phyloP scores from a whole-genome alignment of 805 yeast genomes.

The Ogataea glucozyma region DNA sequence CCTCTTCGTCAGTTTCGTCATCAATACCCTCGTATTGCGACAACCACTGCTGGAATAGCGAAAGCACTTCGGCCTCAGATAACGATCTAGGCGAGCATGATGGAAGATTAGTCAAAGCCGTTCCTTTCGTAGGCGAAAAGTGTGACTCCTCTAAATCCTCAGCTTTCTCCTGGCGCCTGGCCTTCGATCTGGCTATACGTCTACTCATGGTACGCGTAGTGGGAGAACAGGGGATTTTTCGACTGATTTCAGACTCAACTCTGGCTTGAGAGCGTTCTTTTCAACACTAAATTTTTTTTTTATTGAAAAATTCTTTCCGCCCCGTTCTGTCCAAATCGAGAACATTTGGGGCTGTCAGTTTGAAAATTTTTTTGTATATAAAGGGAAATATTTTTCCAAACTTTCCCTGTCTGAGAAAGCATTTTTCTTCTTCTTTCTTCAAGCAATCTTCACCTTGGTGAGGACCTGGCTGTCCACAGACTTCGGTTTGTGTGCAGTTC shows the following conservation, averaged over 20 bases:
- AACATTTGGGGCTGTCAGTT: constrained; percentile 1
- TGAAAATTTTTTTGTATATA: constrained; percentile 7
- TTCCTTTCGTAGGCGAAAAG: constrained; percentile 39
- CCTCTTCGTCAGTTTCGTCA: constrained; percentile 29
- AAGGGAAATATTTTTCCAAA: constrained; percentile 2
- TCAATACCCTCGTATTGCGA: constrained; percentile 24
- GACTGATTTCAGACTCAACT: too few relatives aligned
- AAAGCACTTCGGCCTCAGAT: constrained; percentile 39
- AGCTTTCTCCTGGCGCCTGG: constrained; percentile 23
- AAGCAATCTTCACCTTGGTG: constrained; percentile 44
- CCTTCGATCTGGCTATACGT: constrained; percentile 35
- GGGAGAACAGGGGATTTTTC: too few relatives aligned
- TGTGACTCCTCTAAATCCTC: constrained; percentile 19
- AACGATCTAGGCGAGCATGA: constrained; percentile 25
- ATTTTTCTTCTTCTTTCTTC: constrained; percentile 12
- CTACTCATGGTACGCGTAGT: constrained; percentile 30
- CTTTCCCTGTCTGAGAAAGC: constrained; percentile 6
- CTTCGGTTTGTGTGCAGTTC: constrained; percentile 21
- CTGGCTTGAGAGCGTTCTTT: too few relatives aligned
- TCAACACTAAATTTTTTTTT: constrained; percentile 5
- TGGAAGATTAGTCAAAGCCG: constrained; percentile 20
- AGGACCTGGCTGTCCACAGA: constrained; percentile 26
- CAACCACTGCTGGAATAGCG: constrained; percentile 31
- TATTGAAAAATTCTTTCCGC: constrained; percentile 1
- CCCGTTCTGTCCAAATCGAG: constrained; percentile 11